Evolutionary conservation across 352 stramenopile species (phyloP), one percentile per base, ranked within the genome.

Genomic region (Detonula confervacea): DNA sequence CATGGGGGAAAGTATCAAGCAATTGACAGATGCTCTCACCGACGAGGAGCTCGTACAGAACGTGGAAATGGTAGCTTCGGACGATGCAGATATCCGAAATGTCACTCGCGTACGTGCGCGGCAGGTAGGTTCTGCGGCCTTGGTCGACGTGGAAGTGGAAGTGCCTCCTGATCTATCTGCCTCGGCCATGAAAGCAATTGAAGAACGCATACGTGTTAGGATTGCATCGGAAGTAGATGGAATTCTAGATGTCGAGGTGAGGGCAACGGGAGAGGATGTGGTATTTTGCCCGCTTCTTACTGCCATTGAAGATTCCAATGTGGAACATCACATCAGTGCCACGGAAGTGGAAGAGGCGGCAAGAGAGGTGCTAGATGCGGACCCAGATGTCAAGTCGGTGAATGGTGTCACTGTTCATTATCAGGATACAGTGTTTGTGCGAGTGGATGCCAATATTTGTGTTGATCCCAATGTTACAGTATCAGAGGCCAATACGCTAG

Each of bases 1-100:
- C 70, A 65, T 92, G 72, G 78, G 87, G 16, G 85, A 93, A 71
- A 80, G 68, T 39, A 76, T 93, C 22, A 89, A 90, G 37, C 88
- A 93, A 76, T 73, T 95, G 11, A 92, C 88, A 4, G 90, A 95
- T 76, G 84, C 75, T 16, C 65, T 84, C 1, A 86, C 69, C 14
- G 72, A 92, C 69, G 78, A 88, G 61, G 65, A 77, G 1, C 56
- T 94, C 11, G 77, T 87, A 39, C 56, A 63, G 18, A 57, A 71
- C 52, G 75, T 90, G n/a, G 55, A 83, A 49, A 49, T 68, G 49
- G 49, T 87, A n/a, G 63, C 69, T 4, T 65, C 81, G 20, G 52
- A 90, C 24, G 70, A 89, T 42, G 79, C 87, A 1, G 85, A 93
- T 75, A 77, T 92, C 16, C 42, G 73, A 18, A 24, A 73, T 4